Evolutionary conservation across 768 basidiomycete species (phyloP).

Genomic region (Pulveroboletus sp.): DNA sequence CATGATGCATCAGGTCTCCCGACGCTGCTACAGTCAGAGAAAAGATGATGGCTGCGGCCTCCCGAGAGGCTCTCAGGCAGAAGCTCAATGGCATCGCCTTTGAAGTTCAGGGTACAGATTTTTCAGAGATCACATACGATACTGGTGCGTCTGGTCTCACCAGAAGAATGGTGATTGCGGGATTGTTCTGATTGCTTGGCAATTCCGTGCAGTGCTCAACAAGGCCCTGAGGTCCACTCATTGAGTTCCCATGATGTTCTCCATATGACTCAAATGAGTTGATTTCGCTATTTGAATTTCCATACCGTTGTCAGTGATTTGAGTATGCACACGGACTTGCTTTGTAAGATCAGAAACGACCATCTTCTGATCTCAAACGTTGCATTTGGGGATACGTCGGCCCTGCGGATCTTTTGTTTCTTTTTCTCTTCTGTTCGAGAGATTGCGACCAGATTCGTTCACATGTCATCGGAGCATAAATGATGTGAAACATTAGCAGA

Average conservation of each 20-base stretch:
- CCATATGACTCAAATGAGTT: neutral
- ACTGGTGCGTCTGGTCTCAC: conserved; percentile 45
- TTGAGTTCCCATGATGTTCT: conserved; percentile 7
- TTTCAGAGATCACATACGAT: conserved; percentile 67
- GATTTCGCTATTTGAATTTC: neutral
- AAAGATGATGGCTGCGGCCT: conserved; percentile 94
- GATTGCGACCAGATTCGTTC: neutral
- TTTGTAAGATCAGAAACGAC: neutral
- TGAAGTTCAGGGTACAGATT: conserved; percentile 87
- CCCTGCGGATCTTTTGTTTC: neutral
- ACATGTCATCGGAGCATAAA: conserved; percentile 5
- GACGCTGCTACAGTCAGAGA: conserved; percentile 80
- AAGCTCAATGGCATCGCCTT: conserved; percentile 70
- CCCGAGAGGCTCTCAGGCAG: conserved; percentile 74
- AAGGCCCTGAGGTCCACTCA: conserved; percentile 17
- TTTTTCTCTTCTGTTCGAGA: neutral
- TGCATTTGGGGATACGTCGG: neutral
- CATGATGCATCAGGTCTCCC: conserved; percentile 62
- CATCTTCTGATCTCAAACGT: neutral
- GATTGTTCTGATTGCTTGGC: neutral
- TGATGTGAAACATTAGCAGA: neutral
- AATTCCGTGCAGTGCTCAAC: conserved; percentile 9
- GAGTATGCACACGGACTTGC: neutral
- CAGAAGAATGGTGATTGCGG: neutral
- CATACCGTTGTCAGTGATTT: neutral